Evolutionary conservation across 1,284 basidiomycete species (phyloP).

Genomic region (Vanrija sp.): DNA sequence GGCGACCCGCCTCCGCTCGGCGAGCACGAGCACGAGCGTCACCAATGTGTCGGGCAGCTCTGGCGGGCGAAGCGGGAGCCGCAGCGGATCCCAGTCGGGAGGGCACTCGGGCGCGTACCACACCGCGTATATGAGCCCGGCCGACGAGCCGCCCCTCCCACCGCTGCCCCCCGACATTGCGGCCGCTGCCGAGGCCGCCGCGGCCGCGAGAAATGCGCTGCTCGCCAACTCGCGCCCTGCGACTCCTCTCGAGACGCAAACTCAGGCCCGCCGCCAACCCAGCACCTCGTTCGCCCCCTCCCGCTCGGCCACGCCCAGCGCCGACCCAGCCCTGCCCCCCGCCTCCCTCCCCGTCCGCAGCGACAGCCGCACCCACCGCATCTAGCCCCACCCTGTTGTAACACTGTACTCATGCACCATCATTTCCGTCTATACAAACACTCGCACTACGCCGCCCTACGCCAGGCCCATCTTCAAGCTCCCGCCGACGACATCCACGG

Average conservation of each 20-base stretch:
- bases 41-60: not conserved
- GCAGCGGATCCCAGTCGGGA: not conserved
- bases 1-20: not conserved
- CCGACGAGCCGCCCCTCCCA: not conserved
- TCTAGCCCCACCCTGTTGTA: not conserved
- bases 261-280: not conserved
- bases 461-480: slow-evolving; percentile 71
- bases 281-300: not conserved
- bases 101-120: not conserved
- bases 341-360: not conserved
- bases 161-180: slow-evolving; percentile 1
- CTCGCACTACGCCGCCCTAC: not conserved
- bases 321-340: not conserved
- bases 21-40: not conserved
- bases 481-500: slow-evolving; percentile 79
- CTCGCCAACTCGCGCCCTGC: not conserved
- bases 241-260: not conserved
- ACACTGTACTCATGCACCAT: not conserved
- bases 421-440: slow-evolving; percentile 8
- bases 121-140: not conserved
- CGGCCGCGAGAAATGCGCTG: slow-evolving; percentile 1
- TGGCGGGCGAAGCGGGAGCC: not conserved
- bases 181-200: slow-evolving; percentile 5
- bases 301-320: not conserved
- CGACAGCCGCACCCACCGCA: not conserved